phyloP scores from a whole-genome alignment of 345 rosid genomes.

The Cardamine chenopodiifolia region DNA sequence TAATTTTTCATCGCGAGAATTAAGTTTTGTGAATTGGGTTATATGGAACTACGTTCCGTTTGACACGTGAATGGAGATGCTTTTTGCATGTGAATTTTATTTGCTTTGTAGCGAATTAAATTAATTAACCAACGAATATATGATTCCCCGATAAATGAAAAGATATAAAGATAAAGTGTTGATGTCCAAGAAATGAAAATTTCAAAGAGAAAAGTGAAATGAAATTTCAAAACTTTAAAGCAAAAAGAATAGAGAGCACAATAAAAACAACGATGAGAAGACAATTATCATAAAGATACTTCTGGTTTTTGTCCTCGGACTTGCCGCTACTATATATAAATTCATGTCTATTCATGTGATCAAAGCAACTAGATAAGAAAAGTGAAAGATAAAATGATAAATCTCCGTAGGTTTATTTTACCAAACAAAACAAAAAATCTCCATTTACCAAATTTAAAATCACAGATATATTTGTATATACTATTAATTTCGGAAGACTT shows the following conservation, averaged over 20 bases:
- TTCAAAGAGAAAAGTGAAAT: slow-evolving; percentile 25
- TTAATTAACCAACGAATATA: slow-evolving; percentile 26
- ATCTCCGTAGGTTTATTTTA: neutral
- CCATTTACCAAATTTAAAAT: neutral
- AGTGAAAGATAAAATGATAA: neutral
- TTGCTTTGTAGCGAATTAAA: slow-evolving; percentile 29
- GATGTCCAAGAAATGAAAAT: slow-evolving; percentile 29
- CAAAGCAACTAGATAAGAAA: neutral
- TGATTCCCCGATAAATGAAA: slow-evolving; percentile 37
- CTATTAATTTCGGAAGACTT: neutral
- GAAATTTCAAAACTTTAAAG: slow-evolving; percentile 7
- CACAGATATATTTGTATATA: neutral
- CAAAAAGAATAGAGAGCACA: slow-evolving; percentile 30
- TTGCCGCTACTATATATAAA: slow-evolving; percentile 9
- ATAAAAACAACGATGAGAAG: slow-evolving; percentile 42
- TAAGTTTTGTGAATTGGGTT: neutral
- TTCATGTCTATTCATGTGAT: slow-evolving; percentile 8
- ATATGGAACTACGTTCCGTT: slow-evolving; percentile 25
- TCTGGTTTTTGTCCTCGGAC: slow-evolving; percentile 33
- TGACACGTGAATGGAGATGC: slow-evolving; percentile 42
- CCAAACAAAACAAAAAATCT: too few species aligned
- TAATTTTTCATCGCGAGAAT: neutral
- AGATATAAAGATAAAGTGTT: slow-evolving; percentile 35
- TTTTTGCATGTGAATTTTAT: slow-evolving; percentile 40
- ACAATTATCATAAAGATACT: slow-evolving; percentile 42